Conservation (phyloP, 345 rosid species). For the Lepidium didymum region DNA sequence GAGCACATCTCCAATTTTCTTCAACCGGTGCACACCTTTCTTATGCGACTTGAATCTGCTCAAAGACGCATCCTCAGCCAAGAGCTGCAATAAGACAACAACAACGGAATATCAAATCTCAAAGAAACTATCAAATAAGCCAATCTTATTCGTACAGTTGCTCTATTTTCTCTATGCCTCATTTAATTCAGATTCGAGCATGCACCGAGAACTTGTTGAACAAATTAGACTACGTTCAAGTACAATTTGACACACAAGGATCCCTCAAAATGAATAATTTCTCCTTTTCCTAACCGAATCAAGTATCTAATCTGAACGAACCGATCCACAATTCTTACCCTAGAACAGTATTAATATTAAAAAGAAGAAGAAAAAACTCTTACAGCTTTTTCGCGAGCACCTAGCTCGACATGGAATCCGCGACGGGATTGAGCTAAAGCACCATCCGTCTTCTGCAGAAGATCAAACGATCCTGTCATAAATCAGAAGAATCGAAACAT, state of each 20-base stretch:
- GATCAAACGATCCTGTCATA: not conserved
- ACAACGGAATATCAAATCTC: not conserved
- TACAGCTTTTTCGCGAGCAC: conserved; percentile 92
- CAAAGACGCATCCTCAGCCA: conserved; percentile 70
- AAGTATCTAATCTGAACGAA: not conserved
- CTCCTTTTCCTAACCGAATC: not conserved
- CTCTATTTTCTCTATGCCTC: not conserved
- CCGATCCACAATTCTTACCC: not conserved
- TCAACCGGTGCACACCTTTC: conserved; percentile 47
- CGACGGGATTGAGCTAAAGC: conserved; percentile 46
- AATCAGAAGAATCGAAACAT: conserved; percentile 7
- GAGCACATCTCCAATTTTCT: conserved; percentile 75
- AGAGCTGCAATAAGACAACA: conserved; percentile 45
- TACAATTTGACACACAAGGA: not conserved
- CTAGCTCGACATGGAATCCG: conserved; percentile 65
- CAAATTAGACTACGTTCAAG: not conserved
- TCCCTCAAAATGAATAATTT: not conserved
- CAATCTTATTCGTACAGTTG: not conserved
- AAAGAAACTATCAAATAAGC: not conserved
- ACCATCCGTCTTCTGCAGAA: conserved; percentile 39
- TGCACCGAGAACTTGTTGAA: not conserved
- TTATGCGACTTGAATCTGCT: conserved; percentile 72
- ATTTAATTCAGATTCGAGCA: not conserved
- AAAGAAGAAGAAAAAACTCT: conserved; percentile 9
- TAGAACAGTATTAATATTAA: not conserved